These are phyloP conservation scores for Strobilomyces dryophilus DNA, from an alignment of 768 basidiomycete genomes.

Conservation along the genomic window DNA sequence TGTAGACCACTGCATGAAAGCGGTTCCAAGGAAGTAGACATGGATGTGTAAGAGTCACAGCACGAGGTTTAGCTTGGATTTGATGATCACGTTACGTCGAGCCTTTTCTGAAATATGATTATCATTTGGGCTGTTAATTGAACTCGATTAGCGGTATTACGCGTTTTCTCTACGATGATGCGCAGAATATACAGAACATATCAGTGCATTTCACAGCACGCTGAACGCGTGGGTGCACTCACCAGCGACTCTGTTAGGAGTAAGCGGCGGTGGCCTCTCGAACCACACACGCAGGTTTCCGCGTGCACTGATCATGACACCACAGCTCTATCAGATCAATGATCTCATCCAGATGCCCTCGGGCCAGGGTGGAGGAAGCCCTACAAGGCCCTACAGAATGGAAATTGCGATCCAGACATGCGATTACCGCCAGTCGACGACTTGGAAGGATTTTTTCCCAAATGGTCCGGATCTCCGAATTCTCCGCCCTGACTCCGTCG, in stretches of 20 bases:
- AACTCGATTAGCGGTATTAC: neutral
- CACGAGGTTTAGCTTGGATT: too few relatives aligned
- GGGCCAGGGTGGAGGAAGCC: constrained; percentile 13
- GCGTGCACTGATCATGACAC: constrained; percentile 18
- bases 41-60: neutral
- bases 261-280: neutral
- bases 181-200: neutral
- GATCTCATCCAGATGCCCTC: constrained; percentile 12
- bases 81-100: constrained; percentile 5
- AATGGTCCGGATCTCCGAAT: neutral
- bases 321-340: constrained; percentile 11
- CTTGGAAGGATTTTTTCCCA: neutral
- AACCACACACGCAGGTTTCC: constrained; percentile 16
- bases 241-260: constrained; percentile 11
- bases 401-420: neutral
- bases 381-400: constrained; percentile 1
- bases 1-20: neutral
- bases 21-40: neutral
- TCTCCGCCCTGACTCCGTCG: constrained; percentile 6
- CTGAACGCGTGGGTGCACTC: constrained; percentile 1
- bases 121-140: constrained; percentile 1
- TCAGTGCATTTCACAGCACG: neutral
- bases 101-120: neutral
- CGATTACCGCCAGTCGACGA: neutral
- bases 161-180: neutral